These are phyloP conservation scores for Lodderomyces elongisporus DNA, from an alignment of 1,139 yeast genomes.

Conservation along the genomic window DNA sequence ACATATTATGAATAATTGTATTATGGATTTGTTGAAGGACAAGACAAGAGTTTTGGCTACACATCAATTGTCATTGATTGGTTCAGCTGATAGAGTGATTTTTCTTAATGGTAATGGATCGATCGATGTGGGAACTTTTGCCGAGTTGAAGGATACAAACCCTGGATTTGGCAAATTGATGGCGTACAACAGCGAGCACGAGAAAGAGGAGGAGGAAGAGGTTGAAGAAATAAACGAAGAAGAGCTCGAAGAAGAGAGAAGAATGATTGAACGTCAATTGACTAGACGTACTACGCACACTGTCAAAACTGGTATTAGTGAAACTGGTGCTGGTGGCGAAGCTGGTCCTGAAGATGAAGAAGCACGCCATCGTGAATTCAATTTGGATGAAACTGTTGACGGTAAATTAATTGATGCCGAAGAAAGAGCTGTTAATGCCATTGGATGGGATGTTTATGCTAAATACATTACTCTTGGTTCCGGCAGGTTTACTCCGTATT, in stretches of 20 bases:
- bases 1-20: conserved; percentile 37
- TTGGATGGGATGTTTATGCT: conserved; percentile 25
- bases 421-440: conserved; percentile 38
- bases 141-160: conserved; percentile 30
- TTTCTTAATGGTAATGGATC: conserved; percentile 44
- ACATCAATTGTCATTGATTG: conserved; percentile 42
- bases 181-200: conserved; percentile 30
- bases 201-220: conserved; percentile 23
- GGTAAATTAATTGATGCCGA: conserved; percentile 32
- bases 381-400: conserved; percentile 21
- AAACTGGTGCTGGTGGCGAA: conserved; percentile 5
- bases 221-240: conserved; percentile 14
- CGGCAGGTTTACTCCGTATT: conserved; percentile 31
- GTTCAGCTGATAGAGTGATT: conserved; percentile 35
- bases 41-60: conserved; percentile 45
- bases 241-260: conserved; percentile 18
- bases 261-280: conserved; percentile 18
- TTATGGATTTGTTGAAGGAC: conserved; percentile 28
- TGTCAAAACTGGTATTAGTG: not conserved
- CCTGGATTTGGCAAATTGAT: conserved; percentile 49
- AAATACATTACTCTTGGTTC: conserved; percentile 55
- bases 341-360: conserved; percentile 18
- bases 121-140: conserved; percentile 31
- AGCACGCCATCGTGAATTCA: conserved; percentile 16
- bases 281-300: conserved; percentile 9